Conservation (phyloP, 2,329 filamentous ascomycete species). For the Colletotrichum sojae region DNA sequence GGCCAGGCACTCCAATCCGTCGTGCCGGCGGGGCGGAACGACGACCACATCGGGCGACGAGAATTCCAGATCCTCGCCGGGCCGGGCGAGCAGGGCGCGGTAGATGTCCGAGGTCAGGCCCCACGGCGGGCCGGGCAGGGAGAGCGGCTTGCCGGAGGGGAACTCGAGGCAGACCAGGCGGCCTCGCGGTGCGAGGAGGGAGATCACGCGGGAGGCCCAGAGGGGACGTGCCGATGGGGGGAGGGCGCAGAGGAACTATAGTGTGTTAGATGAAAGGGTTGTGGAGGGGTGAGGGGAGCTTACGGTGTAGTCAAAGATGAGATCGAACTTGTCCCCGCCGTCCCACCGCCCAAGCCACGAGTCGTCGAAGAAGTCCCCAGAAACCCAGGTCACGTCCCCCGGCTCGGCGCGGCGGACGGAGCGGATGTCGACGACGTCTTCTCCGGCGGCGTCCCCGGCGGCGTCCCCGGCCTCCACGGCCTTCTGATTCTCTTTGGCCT, state of each 20-base stretch:
- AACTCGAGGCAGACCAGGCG: slow-evolving; percentile 80
- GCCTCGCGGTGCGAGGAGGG: slow-evolving; percentile 64
- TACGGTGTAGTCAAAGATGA: slow-evolving; percentile 76
- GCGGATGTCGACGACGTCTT: slow-evolving; percentile 60
- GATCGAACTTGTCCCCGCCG: slow-evolving; percentile 70
- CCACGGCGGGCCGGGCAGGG: slow-evolving; percentile 79
- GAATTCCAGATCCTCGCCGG: slow-evolving; percentile 78
- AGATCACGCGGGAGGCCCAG: slow-evolving; percentile 68
- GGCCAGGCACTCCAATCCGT: slow-evolving; percentile 59
- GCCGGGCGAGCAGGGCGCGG: slow-evolving; percentile 77
- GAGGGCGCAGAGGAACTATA: slow-evolving; percentile 74
- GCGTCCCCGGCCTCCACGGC: slow-evolving; percentile 34
- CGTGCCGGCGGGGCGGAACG: slow-evolving; percentile 56
- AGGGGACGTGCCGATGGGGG: slow-evolving; percentile 65
- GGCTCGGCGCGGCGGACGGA: slow-evolving; percentile 55
- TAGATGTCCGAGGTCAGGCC: slow-evolving; percentile 79
- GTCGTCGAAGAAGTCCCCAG: slow-evolving; percentile 77
- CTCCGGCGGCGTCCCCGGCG: slow-evolving; percentile 48
- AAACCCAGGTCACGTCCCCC: slow-evolving; percentile 69
- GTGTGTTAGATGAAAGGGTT: background rate
- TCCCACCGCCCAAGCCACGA: slow-evolving; percentile 64
- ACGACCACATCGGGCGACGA: slow-evolving; percentile 51
- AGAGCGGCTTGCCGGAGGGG: slow-evolving; percentile 78
- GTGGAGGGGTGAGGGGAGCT: slow-evolving; percentile 41
- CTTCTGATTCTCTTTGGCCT: slow-evolving; percentile 61